Conservation (phyloP, 1,284 basidiomycete species). For the Phaffia rhodozyma region DNA sequence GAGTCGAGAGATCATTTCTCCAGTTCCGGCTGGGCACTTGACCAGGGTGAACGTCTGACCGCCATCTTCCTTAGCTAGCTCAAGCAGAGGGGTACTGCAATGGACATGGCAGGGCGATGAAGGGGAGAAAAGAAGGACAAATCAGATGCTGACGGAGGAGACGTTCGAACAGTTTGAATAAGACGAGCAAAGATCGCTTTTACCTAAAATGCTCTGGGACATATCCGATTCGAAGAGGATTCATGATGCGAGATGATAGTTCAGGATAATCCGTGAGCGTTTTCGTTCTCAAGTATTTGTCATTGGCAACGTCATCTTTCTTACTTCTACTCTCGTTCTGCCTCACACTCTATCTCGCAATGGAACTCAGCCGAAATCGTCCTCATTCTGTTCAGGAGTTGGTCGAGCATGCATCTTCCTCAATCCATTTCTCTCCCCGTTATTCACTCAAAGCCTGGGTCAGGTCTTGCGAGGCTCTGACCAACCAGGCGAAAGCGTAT, state of each 20-base stretch:
- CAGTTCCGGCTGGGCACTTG: conserved; percentile 88
- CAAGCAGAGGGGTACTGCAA: conserved; percentile 78
- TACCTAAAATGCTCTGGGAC: conserved; percentile 16
- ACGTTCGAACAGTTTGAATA: not conserved
- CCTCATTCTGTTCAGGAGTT: no score
- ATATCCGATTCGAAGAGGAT: conserved; percentile 10
- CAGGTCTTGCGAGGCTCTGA: conserved; percentile 3
- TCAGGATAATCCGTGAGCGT: no score
- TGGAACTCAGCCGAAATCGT: no score
- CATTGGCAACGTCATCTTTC: no score
- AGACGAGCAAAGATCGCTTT: not conserved
- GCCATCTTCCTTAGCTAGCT: conserved; percentile 44
- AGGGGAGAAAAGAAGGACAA: not conserved
- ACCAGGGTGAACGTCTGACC: conserved; percentile 64
- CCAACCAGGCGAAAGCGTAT: conserved; percentile 1
- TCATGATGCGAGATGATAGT: no score
- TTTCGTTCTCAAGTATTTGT: no score
- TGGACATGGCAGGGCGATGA: conserved; percentile 37
- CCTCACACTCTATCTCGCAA: no score
- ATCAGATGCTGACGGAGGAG: not conserved
- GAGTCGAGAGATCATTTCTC: conserved; percentile 72
- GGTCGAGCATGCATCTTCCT: not conserved
- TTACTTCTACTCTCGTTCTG: no score
- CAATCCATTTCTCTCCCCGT: conserved; percentile 1
- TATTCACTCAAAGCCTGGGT: conserved; percentile 10